Conservation (phyloP, 805 yeast species). For the Wickerhamomyces silvicola region DNA sequence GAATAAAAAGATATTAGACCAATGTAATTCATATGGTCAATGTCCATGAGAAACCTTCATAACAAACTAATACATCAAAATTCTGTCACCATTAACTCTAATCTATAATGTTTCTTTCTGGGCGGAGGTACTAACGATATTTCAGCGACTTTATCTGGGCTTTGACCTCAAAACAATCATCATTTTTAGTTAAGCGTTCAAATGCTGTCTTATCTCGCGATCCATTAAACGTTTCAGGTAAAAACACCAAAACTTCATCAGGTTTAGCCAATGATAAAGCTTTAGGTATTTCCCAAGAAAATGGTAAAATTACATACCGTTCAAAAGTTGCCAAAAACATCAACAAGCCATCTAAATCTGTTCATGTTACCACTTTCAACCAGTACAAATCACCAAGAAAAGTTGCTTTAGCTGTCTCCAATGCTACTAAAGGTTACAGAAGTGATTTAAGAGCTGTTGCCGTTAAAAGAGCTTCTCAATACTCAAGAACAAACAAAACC, state of each 20-base stretch:
- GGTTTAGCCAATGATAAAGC: conserved; percentile 47
- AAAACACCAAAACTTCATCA: conserved; percentile 39
- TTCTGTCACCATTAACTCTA: too few relatives aligned
- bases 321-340: conserved; percentile 39
- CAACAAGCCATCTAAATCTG: conserved; percentile 40
- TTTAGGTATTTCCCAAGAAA: conserved; percentile 34
- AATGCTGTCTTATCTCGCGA: conserved; percentile 40
- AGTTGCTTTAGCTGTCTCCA: conserved; percentile 39
- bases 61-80: too few relatives aligned
- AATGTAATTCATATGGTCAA: too few relatives aligned
- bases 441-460: conserved; percentile 43
- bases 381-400: conserved; percentile 35
- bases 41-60: too few relatives aligned
- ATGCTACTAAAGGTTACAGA: conserved; percentile 41
- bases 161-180: conserved; percentile 39
- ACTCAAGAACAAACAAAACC: conserved; percentile 32
- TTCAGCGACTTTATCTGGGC: conserved; percentile 46
- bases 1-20: too few relatives aligned
- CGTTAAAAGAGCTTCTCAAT: conserved; percentile 39
- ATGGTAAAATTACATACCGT: conserved; percentile 33
- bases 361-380: conserved; percentile 33
- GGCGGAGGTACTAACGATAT: conserved; percentile 12
- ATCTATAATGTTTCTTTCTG: too few relatives aligned
- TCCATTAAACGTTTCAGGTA: conserved; percentile 42
- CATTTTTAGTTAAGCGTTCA: conserved; percentile 42